Base-by-base conservation (phyloP, 306 rosid genomes). In the Prunus salicina region DNA sequence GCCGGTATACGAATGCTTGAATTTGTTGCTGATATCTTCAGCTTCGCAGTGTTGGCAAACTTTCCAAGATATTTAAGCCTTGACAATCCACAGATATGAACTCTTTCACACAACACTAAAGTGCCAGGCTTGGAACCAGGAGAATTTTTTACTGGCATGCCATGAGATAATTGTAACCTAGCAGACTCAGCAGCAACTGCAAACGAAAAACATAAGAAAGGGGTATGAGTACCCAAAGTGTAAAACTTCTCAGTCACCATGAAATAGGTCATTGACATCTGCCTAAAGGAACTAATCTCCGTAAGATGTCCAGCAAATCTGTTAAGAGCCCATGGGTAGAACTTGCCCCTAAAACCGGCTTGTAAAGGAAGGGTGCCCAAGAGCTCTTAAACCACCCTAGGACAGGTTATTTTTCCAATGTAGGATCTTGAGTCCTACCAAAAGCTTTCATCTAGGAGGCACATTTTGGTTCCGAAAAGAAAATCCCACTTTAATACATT, bases 71-170 rank as follows among this genome's bases (percentile, higher is more conserved):
- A 79, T 78, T 78, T 79, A 81, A 90, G 78, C 90, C 96, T 90
- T 8, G 89, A 47, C 63, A 90, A 69, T 72, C 97, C 98, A 56
- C 20, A 67, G 67, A 92, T 78, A 80, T 79, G 77, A 78, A 92
- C 84, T 89, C 97, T 88, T 82, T 90, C 96, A 24, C 91, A 87
- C 71, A 83, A 28, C 79, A 89, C 82, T 45, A 73, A 69, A 71
- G 80, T 78, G 41, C 93, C 96, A 6, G 87, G 88, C 86, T 83
- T 95, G 43, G 86, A 77, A 32, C 96, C 91, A 8, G 96, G 92
- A 72, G 96, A 88, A 25, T 84, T 86, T 63, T 67, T 77, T 55
- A 95, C 90, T 19, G 82, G 88, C 62, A 84, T 72, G 46, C 91
- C 97, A 64, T 12, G 77, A 28, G 88, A 88, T 66, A 95, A 76